Evolutionary conservation across 305 asterid genomes (phyloP).

Genomic region (Solanum hybrid): DNA sequence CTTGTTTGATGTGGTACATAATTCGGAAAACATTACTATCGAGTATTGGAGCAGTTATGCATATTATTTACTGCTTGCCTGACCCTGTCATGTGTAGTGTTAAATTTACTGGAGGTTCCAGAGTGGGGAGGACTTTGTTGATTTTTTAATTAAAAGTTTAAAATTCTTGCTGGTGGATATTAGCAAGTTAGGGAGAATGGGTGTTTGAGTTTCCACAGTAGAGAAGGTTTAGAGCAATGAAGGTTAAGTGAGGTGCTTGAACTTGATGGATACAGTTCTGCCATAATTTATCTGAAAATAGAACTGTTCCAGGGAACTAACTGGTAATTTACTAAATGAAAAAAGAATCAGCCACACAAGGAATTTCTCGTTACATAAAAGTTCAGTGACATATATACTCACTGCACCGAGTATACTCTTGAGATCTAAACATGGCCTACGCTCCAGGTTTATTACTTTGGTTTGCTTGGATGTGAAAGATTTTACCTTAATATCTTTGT

Average conservation of each 20-base stretch:
- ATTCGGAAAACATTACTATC: not conserved
- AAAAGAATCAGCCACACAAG: not conserved
- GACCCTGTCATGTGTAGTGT: not conserved
- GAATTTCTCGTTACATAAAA: not conserved
- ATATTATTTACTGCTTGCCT: not conserved
- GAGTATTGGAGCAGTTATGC: not conserved
- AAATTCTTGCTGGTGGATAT: not conserved
- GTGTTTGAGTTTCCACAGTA: not conserved
- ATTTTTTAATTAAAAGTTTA: not conserved
- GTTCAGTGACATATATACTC: not conserved
- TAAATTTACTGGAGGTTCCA: not conserved
- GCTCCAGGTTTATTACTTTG: not conserved
- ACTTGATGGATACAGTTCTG: not conserved
- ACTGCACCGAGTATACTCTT: not conserved
- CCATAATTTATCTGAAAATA: not conserved
- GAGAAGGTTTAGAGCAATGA: not conserved
- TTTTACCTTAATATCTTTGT: not conserved
- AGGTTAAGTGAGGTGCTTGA: not conserved
- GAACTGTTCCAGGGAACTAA: not conserved
- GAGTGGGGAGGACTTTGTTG: not conserved
- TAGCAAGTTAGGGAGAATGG: not conserved
- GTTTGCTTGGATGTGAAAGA: not conserved
- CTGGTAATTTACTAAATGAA: not conserved
- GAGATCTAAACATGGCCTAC: not conserved
- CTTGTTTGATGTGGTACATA: not conserved